These are phyloP conservation scores for Hyaloscypha finlandica DNA, from an alignment of 495 filamentous ascomycete species.

Conservation along the genomic window DNA sequence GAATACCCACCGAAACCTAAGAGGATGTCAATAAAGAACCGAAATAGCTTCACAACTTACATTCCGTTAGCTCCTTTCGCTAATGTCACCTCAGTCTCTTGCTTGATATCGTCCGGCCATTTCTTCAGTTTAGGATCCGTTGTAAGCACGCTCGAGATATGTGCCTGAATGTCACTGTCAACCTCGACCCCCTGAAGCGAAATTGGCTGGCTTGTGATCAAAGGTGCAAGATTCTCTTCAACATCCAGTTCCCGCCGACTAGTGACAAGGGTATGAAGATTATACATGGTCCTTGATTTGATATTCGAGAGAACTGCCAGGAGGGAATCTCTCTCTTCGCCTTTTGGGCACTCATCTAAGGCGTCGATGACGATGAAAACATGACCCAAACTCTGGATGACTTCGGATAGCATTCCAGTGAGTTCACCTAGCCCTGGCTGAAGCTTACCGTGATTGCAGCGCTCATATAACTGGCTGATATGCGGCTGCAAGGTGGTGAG, in stretches of 20 bases:
- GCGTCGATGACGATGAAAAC: conserved; percentile 23
- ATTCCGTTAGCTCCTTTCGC: conserved; percentile 41
- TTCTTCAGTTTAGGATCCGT: conserved; percentile 22
- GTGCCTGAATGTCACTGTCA: conserved; percentile 5
- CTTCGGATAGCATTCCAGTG: conserved; percentile 16
- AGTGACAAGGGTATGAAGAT: conserved; percentile 5
- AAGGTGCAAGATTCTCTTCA: not conserved
- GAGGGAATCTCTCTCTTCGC: not conserved
- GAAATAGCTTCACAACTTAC: conserved; percentile 26
- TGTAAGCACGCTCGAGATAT: conserved; percentile 4
- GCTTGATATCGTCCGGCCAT: conserved; percentile 21
- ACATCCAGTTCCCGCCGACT: conserved; percentile 15
- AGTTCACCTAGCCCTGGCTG: conserved; percentile 10
- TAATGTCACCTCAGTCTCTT: conserved; percentile 35
- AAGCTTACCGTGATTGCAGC: not conserved
- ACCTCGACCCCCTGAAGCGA: not conserved
- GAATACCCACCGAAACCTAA: conserved; percentile 48
- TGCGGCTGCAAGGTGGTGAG: not conserved
- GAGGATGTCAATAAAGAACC: not conserved
- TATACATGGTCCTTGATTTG: not conserved
- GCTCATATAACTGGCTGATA: conserved; percentile 1
- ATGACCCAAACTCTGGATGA: conserved; percentile 20
- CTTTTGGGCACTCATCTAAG: conserved; percentile 20
- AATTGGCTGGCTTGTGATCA: not conserved
- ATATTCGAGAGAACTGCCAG: conserved; percentile 1